Evolutionary conservation across 2,329 filamentous ascomycete genomes (phyloP).

Genomic region (Onygena corvina): DNA sequence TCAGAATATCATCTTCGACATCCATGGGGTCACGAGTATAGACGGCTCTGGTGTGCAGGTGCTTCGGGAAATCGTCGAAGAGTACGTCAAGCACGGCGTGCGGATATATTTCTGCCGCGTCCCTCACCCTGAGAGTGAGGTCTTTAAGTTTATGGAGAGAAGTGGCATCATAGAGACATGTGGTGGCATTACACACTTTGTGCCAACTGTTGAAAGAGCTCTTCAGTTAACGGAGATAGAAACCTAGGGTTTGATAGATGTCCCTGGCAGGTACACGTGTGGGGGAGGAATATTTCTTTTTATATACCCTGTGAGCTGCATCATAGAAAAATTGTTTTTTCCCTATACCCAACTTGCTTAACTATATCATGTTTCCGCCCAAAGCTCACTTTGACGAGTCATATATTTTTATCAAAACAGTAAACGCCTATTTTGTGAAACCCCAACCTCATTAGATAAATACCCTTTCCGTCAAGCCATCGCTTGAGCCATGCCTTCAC

Average conservation of each 20-base stretch:
- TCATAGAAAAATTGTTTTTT: background rate
- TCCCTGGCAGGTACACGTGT: background rate
- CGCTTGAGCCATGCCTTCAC: slow-evolving; percentile 4
- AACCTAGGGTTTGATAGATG: slow-evolving; percentile 23
- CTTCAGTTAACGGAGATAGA: slow-evolving; percentile 67
- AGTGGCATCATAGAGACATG: slow-evolving; percentile 77
- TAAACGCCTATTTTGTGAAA: background rate
- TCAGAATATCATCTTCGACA: slow-evolving; percentile 88
- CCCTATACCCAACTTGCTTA: background rate
- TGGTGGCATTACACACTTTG: slow-evolving; percentile 67
- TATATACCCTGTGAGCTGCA: background rate
- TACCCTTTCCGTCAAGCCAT: background rate
- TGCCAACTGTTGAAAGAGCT: slow-evolving; percentile 72
- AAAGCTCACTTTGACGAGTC: no score
- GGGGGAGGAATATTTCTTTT: background rate
- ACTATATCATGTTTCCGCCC: background rate
- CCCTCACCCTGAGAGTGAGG: slow-evolving; percentile 39
- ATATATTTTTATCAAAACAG: background rate
- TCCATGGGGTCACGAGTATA: slow-evolving; percentile 90
- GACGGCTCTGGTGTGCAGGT: slow-evolving; percentile 92
- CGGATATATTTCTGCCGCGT: slow-evolving; percentile 45
- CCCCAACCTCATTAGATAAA: no score
- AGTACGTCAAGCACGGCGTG: slow-evolving; percentile 65
- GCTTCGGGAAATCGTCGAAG: slow-evolving; percentile 72
- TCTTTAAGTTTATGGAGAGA: slow-evolving; percentile 60